Conservation (phyloP, 2,329 filamentous ascomycete genomes). For the Biscogniauxia mediterranea region DNA sequence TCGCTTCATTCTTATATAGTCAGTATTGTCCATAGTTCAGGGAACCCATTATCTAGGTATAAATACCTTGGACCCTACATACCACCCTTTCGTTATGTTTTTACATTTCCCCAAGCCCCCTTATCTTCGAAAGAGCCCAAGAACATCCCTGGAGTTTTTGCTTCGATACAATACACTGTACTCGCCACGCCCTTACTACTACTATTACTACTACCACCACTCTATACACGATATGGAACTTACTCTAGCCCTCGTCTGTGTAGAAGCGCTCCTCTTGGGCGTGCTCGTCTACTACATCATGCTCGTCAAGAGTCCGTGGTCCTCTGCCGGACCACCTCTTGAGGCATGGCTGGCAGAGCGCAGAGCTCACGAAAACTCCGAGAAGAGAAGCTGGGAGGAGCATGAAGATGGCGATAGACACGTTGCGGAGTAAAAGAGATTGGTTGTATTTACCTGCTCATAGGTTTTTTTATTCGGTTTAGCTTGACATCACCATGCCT, state of each 20-base stretch:
- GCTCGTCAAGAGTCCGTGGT: neutral
- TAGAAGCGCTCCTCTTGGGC: neutral
- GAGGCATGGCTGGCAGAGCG: neutral
- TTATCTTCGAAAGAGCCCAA: no score
- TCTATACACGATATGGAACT: neutral
- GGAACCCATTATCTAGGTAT: no score
- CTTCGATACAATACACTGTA: no score
- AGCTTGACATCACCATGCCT: no score
- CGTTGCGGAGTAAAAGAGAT: neutral
- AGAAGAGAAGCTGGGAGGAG: neutral
- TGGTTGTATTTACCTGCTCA: no score
- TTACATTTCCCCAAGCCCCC: no score
- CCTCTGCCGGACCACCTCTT: neutral
- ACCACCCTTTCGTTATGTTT: no score
- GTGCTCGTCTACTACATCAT: neutral
- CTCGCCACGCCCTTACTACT: neutral
- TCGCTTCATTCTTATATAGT: no score
- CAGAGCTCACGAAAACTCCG: neutral
- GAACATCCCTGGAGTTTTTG: no score
- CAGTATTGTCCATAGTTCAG: no score
- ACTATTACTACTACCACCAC: neutral
- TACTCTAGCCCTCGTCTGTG: neutral
- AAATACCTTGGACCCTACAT: no score
- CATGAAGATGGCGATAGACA: neutral
- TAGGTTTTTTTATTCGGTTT: no score